Evolutionary conservation across 148 eudicot genomes (phyloP).

Genomic region (Salicornia ramosissima): DNA sequence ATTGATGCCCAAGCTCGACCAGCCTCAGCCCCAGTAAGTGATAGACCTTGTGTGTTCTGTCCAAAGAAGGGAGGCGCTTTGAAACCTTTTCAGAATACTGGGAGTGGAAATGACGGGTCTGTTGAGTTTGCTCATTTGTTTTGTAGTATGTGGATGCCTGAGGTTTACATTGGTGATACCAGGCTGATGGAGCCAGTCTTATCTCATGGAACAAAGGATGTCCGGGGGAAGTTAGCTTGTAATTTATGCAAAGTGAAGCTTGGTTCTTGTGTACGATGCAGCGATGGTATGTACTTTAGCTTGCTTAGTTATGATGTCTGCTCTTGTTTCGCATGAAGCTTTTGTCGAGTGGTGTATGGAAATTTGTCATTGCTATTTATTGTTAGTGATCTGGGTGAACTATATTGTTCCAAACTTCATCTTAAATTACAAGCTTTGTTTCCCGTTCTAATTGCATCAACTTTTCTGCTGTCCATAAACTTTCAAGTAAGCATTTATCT

Average conservation of each 20-base stretch:
- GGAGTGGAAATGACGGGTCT: slow-evolving; percentile 31
- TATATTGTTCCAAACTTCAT: slow-evolving; percentile 5
- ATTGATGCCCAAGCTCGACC: slow-evolving; percentile 26
- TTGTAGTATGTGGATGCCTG: slow-evolving; percentile 94
- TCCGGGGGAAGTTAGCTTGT: slow-evolving; percentile 68
- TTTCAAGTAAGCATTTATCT: no score
- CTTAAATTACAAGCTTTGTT: neutral
- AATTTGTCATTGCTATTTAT: no score
- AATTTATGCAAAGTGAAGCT: slow-evolving; percentile 77
- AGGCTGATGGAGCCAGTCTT: slow-evolving; percentile 82
- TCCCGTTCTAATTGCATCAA: neutral
- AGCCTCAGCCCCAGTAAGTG: slow-evolving; percentile 23
- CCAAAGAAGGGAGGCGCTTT: slow-evolving; percentile 80
- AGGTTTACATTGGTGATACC: slow-evolving; percentile 66
- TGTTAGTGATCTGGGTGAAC: neutral
- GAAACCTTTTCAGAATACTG: slow-evolving; percentile 50
- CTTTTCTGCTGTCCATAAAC: neutral
- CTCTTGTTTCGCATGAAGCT: slow-evolving; percentile 28
- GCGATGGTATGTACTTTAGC: slow-evolving; percentile 79
- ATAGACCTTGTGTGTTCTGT: slow-evolving; percentile 69
- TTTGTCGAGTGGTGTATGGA: slow-evolving; percentile 9
- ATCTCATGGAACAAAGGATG: slow-evolving; percentile 61
- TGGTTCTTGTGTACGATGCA: slow-evolving; percentile 91
- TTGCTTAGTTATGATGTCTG: slow-evolving; percentile 34
- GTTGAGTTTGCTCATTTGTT: slow-evolving; percentile 77